These are phyloP conservation scores for Debaryomycetaceae sp. DNA, from an alignment of 1,139 yeast species.

Conservation along the genomic window DNA sequence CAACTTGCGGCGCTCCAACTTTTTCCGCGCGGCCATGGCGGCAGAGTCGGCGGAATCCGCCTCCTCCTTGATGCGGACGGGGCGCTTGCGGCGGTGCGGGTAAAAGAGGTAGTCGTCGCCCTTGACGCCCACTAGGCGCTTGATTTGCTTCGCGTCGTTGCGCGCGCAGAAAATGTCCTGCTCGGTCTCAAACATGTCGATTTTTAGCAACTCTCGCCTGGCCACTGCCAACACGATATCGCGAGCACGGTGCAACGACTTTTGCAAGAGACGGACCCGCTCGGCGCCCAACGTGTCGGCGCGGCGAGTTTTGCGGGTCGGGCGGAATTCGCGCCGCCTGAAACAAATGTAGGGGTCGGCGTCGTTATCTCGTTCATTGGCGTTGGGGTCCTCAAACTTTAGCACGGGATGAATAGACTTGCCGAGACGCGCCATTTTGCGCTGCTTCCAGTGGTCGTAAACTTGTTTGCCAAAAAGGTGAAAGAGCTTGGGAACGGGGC, in stretches of 20 bases:
- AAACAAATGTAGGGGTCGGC: constrained; percentile 92
- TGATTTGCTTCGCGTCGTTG: constrained; percentile 57
- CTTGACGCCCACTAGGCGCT: constrained; percentile 62
- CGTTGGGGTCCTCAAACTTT: constrained; percentile 72
- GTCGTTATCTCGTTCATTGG: constrained; percentile 76
- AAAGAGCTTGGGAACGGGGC: constrained; percentile 44
- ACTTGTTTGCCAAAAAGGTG: constrained; percentile 55
- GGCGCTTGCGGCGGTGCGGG: constrained; percentile 68
- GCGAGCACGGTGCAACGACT: constrained; percentile 70
- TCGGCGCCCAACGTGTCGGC: constrained; percentile 89
- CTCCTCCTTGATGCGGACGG: constrained; percentile 27
- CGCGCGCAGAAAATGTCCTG: constrained; percentile 59
- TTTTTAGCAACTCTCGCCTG: constrained; percentile 59
- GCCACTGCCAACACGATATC: constrained; percentile 61
- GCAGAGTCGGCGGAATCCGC: constrained; percentile 17
- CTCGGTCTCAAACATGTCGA: constrained; percentile 49
- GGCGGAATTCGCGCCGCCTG: constrained; percentile 91
- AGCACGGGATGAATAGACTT: constrained; percentile 61
- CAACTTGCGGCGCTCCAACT: constrained; percentile 11
- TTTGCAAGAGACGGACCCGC: constrained; percentile 61
- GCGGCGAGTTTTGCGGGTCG: constrained; percentile 91
- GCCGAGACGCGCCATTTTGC: constrained; percentile 67
- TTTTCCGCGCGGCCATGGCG: constrained; percentile 11
- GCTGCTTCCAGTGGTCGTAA: constrained; percentile 71
- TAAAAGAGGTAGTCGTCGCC: constrained; percentile 81